Conservation (phyloP, 164 flowering plant species). For the Hamamelis virginiana region DNA sequence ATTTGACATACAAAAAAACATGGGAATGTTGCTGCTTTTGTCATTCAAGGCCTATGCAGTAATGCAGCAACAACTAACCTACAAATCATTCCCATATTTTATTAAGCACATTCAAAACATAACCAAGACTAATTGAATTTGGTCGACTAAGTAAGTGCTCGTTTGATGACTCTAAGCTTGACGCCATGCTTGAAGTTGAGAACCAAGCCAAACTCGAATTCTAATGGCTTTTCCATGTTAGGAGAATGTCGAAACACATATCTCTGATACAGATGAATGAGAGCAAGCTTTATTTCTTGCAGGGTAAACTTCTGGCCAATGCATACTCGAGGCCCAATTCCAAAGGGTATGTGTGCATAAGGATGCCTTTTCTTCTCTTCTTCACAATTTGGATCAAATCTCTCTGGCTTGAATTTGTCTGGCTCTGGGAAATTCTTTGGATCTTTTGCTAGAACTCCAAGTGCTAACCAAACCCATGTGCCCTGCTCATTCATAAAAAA, state of each 20-base stretch:
- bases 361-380: constrained; percentile 89
- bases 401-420: constrained; percentile 81
- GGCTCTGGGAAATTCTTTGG: constrained; percentile 91
- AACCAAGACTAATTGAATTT: too few species aligned
- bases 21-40: too few species aligned
- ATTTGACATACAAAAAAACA: too few species aligned
- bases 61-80: too few species aligned
- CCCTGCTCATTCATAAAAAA: constrained; percentile 51
- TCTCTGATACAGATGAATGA: constrained; percentile 73
- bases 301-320: constrained; percentile 80
- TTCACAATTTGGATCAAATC: constrained; percentile 74
- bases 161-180: constrained; percentile 58
- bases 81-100: too few species aligned
- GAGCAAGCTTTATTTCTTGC: constrained; percentile 75
- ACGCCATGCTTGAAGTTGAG: constrained; percentile 90
- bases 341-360: constrained; percentile 90
- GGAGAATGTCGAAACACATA: constrained; percentile 72
- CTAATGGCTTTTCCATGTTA: constrained; percentile 78
- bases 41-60: too few species aligned
- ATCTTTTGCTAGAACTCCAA: constrained; percentile 86
- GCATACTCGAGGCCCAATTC: constrained; percentile 90
- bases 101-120: neutral
- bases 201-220: constrained; percentile 72
- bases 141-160: constrained; percentile 8
- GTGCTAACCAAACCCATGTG: constrained; percentile 96